Base-by-base conservation (phyloP, 2,329 filamentous ascomycete genomes). In the Colletotrichum trifolii region DNA sequence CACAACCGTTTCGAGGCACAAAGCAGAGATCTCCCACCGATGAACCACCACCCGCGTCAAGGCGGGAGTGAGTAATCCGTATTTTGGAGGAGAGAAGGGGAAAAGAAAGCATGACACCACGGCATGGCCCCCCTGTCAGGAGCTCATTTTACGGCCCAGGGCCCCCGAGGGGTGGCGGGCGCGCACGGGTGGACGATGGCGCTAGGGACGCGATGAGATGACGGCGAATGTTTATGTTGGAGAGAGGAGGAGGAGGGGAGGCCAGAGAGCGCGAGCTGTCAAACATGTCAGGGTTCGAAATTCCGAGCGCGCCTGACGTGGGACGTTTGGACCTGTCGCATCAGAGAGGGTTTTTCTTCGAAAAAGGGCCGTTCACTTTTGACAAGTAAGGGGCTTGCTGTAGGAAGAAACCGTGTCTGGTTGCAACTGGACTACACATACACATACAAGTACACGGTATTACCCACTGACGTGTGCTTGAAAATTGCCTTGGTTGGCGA, bases 61-160 rank as follows among this genome's bases (percentile, higher is more conserved):
- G 17, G 17, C 17, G 17, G 17, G 3, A 25, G 25, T 25, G 25
- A 1, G 25, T 5, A 25, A 4, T 25, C 25, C 25, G 25, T 25
- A 54, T 39, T 39, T 17, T 46, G 8, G 34, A 11, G 34, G 52
- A 42, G 52, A 58, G 15, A 48, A 42, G 35, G 34, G 8, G 12
- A 42, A 33, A 33, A 6, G 12, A 42, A 33, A 33, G 42, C 48
- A 25, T 42, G 47, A 50, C 54, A 57, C 15, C 36, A 40, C 49
- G 15, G 45, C 52, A 63, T 53, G 63, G 63, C 17, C 47, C 57
- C 25, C 56, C 58, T 48, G 59, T 34, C 42, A 53, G 47, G 50
- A 53, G 48, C 59, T 66, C 63, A 66, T 66, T 57, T 66, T 42
- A 33, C 36, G 42, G 54, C 59, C 47, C 52, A 49, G n/a, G 53